Percentiles rank a stretch among this genome's conserved stretches.
Conservation (phyloP, 371 early-diverging fungal genomes). For the Choanephora cucurbitarum region DNA sequence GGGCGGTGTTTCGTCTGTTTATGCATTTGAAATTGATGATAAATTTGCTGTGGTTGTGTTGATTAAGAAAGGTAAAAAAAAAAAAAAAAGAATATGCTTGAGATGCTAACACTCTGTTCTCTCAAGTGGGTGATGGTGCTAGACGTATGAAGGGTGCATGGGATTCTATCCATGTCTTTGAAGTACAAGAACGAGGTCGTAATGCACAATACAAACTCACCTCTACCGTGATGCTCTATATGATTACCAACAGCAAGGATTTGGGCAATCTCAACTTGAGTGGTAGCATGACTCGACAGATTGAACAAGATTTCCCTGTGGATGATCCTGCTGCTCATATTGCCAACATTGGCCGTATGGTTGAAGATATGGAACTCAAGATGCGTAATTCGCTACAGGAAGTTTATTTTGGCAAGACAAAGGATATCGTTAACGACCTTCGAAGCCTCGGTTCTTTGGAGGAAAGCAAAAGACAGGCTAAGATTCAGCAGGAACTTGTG, state of each 20-base stretch:
- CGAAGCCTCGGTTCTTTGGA: conserved; percentile 75
- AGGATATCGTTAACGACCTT: conserved; percentile 93
- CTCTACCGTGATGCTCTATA: conserved; percentile 93
- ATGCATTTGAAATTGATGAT: conserved; percentile 73
- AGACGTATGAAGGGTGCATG: conserved; percentile 88
- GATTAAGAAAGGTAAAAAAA: conserved; percentile 90
- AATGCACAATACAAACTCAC: conserved; percentile 91
- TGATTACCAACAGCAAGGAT: conserved; percentile 68
- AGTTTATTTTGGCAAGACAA: conserved; percentile 98
- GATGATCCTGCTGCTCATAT: conserved; percentile 83
- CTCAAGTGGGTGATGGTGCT: conserved; percentile 70
- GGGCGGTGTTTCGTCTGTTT: conserved; percentile 96
- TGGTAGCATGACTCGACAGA: conserved; percentile 93
- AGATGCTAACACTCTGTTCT: too few relatives aligned
- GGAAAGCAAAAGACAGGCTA: conserved; percentile 66
- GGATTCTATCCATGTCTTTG: conserved; percentile 98
- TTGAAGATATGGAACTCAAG: conserved; percentile 96
- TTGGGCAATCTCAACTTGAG: conserved; percentile 84
- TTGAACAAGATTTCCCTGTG: conserved; percentile 81
- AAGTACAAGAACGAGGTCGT: conserved; percentile 83
- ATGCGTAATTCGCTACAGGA: conserved; percentile 92
- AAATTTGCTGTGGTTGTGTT: conserved; percentile 95
- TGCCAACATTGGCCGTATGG: conserved; percentile 93
- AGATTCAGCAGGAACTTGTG: conserved; percentile 74
- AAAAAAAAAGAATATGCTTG: too few relatives aligned